A percentile compares a stretch with the other conserved stretches of the same genome.
Conservation (phyloP, 2,329 filamentous ascomycete genomes). For the Dactylellina leptospora region DNA sequence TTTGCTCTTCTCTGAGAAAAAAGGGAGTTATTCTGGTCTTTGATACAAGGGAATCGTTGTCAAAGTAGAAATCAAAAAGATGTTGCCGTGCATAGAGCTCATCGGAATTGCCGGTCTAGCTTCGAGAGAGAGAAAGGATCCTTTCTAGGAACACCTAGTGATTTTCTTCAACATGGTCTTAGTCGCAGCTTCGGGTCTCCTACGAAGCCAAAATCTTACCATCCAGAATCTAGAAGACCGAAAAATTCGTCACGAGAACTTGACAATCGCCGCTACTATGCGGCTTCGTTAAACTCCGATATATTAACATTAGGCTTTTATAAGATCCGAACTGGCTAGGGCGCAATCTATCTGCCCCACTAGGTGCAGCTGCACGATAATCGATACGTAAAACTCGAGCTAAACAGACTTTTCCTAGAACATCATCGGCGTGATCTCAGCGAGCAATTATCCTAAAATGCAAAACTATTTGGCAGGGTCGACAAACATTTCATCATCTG, state of each 20-base stretch:
- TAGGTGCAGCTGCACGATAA: constrained; percentile 12
- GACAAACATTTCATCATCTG: constrained; percentile 15
- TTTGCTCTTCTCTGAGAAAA: no score
- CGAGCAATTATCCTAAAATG: no score
- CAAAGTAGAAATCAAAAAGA: no score
- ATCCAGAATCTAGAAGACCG: neutral
- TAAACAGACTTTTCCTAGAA: neutral
- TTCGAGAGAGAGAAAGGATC: no score
- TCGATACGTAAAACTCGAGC: constrained; percentile 17
- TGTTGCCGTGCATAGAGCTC: neutral
- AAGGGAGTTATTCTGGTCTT: no score
- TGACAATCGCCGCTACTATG: neutral
- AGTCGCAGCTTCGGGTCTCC: no score
- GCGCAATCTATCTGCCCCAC: neutral
- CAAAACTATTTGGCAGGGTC: neutral
- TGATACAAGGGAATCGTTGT: no score
- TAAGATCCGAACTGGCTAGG: constrained; percentile 5
- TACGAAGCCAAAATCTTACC: neutral
- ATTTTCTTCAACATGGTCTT: no score
- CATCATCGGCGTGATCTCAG: no score
- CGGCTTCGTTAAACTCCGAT: constrained; percentile 17
- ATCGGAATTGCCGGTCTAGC: no score
- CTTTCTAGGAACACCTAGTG: no score
- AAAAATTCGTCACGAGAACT: neutral
- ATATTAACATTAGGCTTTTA: neutral